Conservation (phyloP, 805 yeast genomes). For the Clavispora santaluciae region DNA sequence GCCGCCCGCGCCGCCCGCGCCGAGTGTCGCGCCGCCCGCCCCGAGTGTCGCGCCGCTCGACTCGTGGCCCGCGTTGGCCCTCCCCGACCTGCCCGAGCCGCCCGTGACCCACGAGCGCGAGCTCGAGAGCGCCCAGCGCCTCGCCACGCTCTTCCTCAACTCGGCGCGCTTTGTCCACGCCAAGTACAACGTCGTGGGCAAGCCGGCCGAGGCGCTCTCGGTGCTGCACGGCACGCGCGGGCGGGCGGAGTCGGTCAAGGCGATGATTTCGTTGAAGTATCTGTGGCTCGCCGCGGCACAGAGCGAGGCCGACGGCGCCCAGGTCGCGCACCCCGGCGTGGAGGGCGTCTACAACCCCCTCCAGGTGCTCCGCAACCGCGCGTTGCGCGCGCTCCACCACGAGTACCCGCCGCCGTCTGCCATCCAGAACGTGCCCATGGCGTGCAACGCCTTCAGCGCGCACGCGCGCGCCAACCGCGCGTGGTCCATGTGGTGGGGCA, state of each 20-base stretch:
- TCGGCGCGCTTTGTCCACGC: constrained; percentile 7
- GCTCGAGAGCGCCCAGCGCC: constrained; percentile 1
- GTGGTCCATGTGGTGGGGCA: constrained; percentile 56
- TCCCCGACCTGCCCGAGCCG: neutral
- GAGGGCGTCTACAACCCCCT: constrained; percentile 77
- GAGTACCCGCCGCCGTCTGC: constrained; percentile 40
- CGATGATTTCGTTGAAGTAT: constrained; percentile 47
- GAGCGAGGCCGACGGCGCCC: constrained; percentile 19
- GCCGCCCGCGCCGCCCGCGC: neutral
- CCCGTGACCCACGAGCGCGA: neutral
- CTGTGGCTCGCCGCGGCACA: constrained; percentile 39
- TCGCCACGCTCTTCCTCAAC: constrained; percentile 13
- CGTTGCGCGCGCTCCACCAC: constrained; percentile 47
- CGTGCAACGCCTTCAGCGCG: constrained; percentile 59
- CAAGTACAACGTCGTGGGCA: constrained; percentile 13
- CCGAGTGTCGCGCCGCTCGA: neutral
- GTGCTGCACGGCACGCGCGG: constrained; percentile 35
- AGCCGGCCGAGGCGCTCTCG: neutral
- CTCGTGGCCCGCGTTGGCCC: neutral
- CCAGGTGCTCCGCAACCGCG: constrained; percentile 73
- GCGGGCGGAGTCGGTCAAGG: constrained; percentile 47
- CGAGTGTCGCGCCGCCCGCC: neutral
- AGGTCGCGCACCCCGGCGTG: constrained; percentile 40
- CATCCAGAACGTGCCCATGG: constrained; percentile 50
- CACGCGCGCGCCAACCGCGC: constrained; percentile 24